phyloP scores from a whole-genome alignment of 805 yeast genomes.

The Candida fluviatilis region DNA sequence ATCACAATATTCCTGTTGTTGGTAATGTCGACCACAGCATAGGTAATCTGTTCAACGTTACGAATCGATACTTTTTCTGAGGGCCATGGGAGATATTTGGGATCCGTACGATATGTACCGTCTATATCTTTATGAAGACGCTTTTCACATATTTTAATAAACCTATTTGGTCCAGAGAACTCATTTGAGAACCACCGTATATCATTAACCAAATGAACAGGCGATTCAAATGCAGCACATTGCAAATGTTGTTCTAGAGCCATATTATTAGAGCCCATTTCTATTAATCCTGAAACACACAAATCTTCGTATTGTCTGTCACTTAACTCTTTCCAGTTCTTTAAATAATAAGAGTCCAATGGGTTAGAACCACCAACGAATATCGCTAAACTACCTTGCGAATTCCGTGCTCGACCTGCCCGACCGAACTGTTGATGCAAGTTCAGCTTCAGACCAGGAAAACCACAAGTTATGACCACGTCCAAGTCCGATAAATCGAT shows the following conservation, averaged over 20 bases:
- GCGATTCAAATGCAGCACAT: slow-evolving; percentile 89
- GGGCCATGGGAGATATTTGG: slow-evolving; percentile 76
- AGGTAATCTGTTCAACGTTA: slow-evolving; percentile 76
- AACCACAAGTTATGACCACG: slow-evolving; percentile 89
- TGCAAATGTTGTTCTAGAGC: slow-evolving; percentile 82
- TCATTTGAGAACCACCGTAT: slow-evolving; percentile 44
- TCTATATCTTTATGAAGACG: slow-evolving; percentile 31
- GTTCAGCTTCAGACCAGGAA: slow-evolving; percentile 82
- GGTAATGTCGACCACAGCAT: slow-evolving; percentile 88
- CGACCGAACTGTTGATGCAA: slow-evolving; percentile 96
- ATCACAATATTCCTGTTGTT: slow-evolving; percentile 71
- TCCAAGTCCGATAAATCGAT: slow-evolving; percentile 92
- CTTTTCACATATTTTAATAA: slow-evolving; percentile 30
- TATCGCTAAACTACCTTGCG: slow-evolving; percentile 77
- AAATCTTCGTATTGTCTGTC: slow-evolving; percentile 40
- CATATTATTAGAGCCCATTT: slow-evolving; percentile 27
- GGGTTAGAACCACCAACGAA: slow-evolving; percentile 82
- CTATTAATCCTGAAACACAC: slow-evolving; percentile 34
- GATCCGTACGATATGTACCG: slow-evolving; percentile 29
- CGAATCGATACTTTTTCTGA: slow-evolving; percentile 70
- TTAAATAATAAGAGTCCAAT: slow-evolving; percentile 78
- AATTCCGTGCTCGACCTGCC: slow-evolving; percentile 77
- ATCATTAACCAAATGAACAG: slow-evolving; percentile 55
- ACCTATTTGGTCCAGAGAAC: slow-evolving; percentile 9
- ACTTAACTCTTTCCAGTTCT: slow-evolving; percentile 58